phyloP scores from a whole-genome alignment of 2,329 filamentous ascomycete species.

The Pyrenochaeta sp. region DNA sequence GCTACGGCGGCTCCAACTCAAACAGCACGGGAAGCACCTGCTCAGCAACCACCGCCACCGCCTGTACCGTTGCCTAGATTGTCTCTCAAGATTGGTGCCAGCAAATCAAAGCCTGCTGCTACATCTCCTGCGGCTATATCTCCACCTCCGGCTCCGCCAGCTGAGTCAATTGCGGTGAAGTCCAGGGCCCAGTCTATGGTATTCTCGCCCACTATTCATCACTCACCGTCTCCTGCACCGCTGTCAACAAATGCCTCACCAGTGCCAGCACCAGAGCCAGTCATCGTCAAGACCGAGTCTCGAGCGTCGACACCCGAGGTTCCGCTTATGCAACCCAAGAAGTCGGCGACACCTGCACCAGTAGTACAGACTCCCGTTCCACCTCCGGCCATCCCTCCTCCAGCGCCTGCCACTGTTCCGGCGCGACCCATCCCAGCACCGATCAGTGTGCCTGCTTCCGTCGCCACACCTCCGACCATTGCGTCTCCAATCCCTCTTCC shows the following conservation, averaged over 20 bases:
- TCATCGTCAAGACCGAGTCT: slow-evolving; percentile 20
- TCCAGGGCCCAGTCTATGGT: slow-evolving; percentile 21
- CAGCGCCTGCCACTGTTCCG: slow-evolving; percentile 11
- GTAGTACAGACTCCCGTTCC: slow-evolving; percentile 20
- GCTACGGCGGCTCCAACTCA: slow-evolving; percentile 13
- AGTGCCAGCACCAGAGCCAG: slow-evolving; percentile 15
- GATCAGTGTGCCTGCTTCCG: slow-evolving; percentile 22
- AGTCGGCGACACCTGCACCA: slow-evolving; percentile 25
- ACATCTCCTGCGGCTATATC: slow-evolving; percentile 25
- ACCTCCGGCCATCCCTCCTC: slow-evolving; percentile 2
- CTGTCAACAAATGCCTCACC: slow-evolving; percentile 28
- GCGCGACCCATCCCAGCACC: slow-evolving; percentile 6
- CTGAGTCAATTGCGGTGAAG: slow-evolving; percentile 11
- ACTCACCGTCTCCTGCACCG: slow-evolving; percentile 24
- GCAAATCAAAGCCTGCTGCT: slow-evolving; percentile 16
- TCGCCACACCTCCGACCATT: slow-evolving; percentile 33
- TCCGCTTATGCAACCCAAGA: slow-evolving; percentile 28
- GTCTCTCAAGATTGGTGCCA: slow-evolving; percentile 33
- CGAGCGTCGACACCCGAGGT: slow-evolving; percentile 26
- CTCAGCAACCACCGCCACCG: slow-evolving; percentile 6
- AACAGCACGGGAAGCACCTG: slow-evolving; percentile 13
- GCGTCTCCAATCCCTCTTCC: slow-evolving; percentile 33
- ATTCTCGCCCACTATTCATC: slow-evolving; percentile 26
- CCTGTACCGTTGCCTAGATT: slow-evolving; percentile 19
- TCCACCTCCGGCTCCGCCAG: slow-evolving; percentile 15